Conservation (phyloP, 2,329 filamentous ascomycete species). For the Colletotrichum aenigma region DNA sequence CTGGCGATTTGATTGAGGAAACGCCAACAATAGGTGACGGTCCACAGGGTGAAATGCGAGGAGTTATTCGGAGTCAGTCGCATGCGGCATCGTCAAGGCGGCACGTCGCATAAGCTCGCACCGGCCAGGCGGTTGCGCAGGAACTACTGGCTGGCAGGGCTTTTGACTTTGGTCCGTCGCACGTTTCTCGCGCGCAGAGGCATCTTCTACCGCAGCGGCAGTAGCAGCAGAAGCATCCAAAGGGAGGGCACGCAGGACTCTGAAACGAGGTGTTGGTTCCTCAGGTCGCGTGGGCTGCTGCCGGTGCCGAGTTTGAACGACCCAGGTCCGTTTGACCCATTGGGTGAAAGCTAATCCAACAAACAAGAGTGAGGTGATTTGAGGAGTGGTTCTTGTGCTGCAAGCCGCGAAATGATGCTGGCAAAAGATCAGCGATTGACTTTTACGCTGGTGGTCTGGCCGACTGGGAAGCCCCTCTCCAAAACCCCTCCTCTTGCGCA, state of each 20-base stretch:
- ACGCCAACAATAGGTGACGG: background rate
- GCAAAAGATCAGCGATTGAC: slow-evolving; percentile 10
- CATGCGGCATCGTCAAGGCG: background rate
- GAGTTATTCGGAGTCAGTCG: background rate
- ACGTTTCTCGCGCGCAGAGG: background rate
- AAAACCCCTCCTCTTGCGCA: background rate
- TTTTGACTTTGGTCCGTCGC: background rate
- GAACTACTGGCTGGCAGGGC: background rate
- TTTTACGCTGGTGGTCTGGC: background rate
- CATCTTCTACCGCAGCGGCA: background rate
- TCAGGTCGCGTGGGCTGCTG: background rate
- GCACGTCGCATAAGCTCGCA: background rate
- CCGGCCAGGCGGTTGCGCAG: background rate
- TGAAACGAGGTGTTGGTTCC: background rate
- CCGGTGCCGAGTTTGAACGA: background rate
- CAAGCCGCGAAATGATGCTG: background rate
- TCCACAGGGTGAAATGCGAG: background rate
- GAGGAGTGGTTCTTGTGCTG: background rate
- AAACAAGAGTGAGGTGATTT: background rate
- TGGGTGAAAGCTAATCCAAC: background rate
- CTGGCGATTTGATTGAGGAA: background rate
- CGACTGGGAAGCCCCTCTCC: background rate
- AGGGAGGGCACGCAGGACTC: background rate
- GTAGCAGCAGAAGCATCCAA: background rate
- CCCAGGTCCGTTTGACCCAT: background rate